Evolutionary conservation across 345 rosid genomes (phyloP), one percentile per base, ranked within the genome.

Genomic region (Hibiscus mutabilis): DNA sequence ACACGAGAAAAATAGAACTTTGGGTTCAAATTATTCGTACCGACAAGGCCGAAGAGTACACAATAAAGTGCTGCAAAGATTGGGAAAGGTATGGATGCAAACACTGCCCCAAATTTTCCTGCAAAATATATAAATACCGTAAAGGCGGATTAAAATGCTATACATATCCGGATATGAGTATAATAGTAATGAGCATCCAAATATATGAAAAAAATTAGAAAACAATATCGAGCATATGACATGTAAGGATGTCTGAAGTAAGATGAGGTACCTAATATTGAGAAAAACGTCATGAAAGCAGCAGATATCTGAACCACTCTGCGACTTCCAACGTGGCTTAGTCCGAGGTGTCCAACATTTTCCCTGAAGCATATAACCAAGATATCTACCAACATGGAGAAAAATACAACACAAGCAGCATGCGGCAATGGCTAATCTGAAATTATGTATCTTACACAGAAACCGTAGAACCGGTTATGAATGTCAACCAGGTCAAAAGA

Each of bases 31-130:
- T 12, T 37, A 15, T 21, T 70, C 86, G 47, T 80, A 92, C 97
- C 88, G 0, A 92, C 98, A 6, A 92, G 89, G 13, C 98, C 97
- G 16, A 95, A 92, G 70, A 92, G 87, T 53, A 95, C 82, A 73
- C 99, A 95, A 60, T 92, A 82, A 16, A 89, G 75, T 59, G 97
- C 99, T 60, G 94, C 97, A 72, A 86, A 95, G 49, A 95, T 90
- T 2, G 97, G 88, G 77, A 90, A 82, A 15, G 99, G 99, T 81
- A 95, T 92, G 2, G 99, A 95, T 52, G 98, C 99, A 75, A 92
- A 95, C 9, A 95, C 91, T 27, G 99, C 98, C 37, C 98, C 99
- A 33, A 95, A 92, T 80, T 95, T 95, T 63, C 99, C 97, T 95
- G 88, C 22, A 56, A 70, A 60, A 24, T 49, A 27, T n/a, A n/a